Base-by-base conservation (phyloP, 306 rosid species). In the Vigna trinervia region DNA sequence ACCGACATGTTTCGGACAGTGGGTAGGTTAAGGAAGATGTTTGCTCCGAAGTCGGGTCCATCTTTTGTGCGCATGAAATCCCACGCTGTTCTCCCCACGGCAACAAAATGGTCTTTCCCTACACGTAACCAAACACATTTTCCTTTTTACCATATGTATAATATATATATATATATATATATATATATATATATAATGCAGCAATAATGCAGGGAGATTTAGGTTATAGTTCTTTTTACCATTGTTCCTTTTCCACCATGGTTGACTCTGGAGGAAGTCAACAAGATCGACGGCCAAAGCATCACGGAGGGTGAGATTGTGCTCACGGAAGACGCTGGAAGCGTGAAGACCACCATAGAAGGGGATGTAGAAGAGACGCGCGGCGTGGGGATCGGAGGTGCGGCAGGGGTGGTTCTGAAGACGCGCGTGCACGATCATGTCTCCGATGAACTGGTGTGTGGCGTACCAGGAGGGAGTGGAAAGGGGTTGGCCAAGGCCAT, bases 271-370 rank as follows among this genome's bases (percentile, higher is more conserved):
- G 0, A 94, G 0, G 2, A 75, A 81, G 38, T 86, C 73, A 3
- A 83, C 48, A 0, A 94, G 46, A 34, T 80, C 83, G 5, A 87
- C 83, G 56, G 89, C 86, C 6, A 94, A 74, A 1, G 84, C 72
- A 30, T 94, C 97, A 6, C 98, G 90, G 0, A 76, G 69, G 0
- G 88, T 78, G 38, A 65, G 75, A 71, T 94, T 88, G 9, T 84
- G 5, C 15, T 92, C 83, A 57, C 91, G 90, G 84, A 89, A 89
- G 62, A 73, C 78, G 87, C 94, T 85, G 4, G 98, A 92, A 1
- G 85, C 88, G 75, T 94, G 68, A 52, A 92, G 97, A 14, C 98
- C 98, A 12, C 87, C 97, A 81, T 94, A 94, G 87, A 92, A 94
- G 0, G 98, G 97, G 0, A 92, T 73, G 85, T 90, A 92, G 90